Conservation (phyloP, 768 basidiomycete genomes). For the Podaxis sp. region DNA sequence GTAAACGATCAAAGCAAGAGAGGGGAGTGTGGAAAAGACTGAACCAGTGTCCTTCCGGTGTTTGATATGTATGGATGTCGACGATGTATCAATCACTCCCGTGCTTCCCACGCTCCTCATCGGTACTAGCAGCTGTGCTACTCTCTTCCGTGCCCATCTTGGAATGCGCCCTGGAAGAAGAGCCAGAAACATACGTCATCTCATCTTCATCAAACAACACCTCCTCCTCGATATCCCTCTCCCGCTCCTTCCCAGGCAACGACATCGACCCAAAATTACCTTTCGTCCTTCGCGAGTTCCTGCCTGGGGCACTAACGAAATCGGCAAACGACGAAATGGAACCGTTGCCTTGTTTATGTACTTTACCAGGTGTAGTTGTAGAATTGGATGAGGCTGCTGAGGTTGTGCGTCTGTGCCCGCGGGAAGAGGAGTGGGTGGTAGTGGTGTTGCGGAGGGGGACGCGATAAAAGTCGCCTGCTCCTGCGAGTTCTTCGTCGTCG, state of each 20-base stretch:
- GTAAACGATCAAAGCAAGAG: background rate
- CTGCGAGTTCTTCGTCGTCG: conserved; percentile 63
- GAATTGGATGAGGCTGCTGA: conserved; percentile 1
- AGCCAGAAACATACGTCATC: conserved; percentile 38
- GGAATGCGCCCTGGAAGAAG: conserved; percentile 37
- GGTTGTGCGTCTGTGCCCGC: conserved; percentile 31
- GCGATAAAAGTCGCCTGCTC: conserved; percentile 66
- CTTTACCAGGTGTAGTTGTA: background rate
- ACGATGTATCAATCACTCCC: conserved; percentile 5
- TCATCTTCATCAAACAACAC: conserved; percentile 66
- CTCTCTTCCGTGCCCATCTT: conserved; percentile 43
- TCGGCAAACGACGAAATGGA: conserved; percentile 60
- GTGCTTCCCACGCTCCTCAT: conserved; percentile 33
- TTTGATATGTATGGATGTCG: background rate
- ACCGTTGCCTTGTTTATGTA: conserved; percentile 21
- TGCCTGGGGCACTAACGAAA: conserved; percentile 57
- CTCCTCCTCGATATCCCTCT: conserved; percentile 44
- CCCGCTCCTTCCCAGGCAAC: conserved; percentile 26
- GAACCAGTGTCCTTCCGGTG: background rate
- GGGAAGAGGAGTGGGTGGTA: conserved; percentile 30
- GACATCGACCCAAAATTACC: conserved; percentile 23
- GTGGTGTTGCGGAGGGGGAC: conserved; percentile 47
- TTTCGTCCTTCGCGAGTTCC: conserved; percentile 26
- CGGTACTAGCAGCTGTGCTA: conserved; percentile 33
- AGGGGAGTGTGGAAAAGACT: background rate